Base-by-base conservation (phyloP, 352 stramenopile genomes). In the Peronospora belbahrii region DNA sequence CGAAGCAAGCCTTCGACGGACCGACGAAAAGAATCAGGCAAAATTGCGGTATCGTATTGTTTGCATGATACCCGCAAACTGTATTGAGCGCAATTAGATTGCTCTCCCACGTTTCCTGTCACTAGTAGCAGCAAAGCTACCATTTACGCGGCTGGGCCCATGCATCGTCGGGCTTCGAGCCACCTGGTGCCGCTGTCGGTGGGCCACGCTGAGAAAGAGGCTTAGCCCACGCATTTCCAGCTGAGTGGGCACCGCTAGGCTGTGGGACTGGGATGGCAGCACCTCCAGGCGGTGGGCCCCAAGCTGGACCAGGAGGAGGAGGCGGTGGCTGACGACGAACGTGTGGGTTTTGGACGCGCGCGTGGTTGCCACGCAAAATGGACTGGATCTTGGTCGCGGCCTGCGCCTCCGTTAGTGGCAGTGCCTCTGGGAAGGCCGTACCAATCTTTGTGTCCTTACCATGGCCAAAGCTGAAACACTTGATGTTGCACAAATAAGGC, bases 401-500 rank as follows among this genome's bases (percentile, higher is more conserved):
- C 46, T 93, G 76, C 4, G 70, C 65, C 13, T 88, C 71, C 10
- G 66, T 86, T 34, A 90, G 48, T 0, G 81, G 81, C 17, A 84
- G 55, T 13, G 76, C 76, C 20, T 93, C 81, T 0, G 78, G 81
- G 64, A 87, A 93, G 14, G 80, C 72, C 17, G 80, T 85, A 19
- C 79, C 83, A 38, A 94, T 86, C 70, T 88, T 94, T 25, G 64
- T 67, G 49, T 74, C 62, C 14, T 82, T 65, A 17, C 80, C 82
- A 32, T 61, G 77, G 1, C 73, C 82, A 44, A 94, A 95, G 31
- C 71, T 69, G 48, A 83, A 90, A 62, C 88, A 95, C 62, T 95
- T 96, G 64, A 95, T 83, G 59, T 94, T 94, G 58, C 71, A 74
- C 44, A 85, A 61, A 62, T 95, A 95, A 5, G 78, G 75, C 2